A percentile compares a stretch with the other conserved stretches of the same genome.
These are phyloP conservation scores for Fraxinus ornus DNA, from an alignment of 305 asterid genomes.

Conservation along the genomic window DNA sequence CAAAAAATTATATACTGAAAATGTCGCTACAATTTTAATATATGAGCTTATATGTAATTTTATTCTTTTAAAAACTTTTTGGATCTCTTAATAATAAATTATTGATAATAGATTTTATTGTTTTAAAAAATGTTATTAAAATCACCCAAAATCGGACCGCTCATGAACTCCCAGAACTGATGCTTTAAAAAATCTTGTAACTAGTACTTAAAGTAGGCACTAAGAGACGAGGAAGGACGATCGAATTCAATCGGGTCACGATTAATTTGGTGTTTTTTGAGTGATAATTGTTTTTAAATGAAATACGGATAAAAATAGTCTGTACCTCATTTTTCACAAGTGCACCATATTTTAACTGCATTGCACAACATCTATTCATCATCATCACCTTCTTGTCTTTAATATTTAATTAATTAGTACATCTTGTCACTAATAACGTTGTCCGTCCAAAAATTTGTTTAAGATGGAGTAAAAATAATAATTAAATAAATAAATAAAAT, in stretches of 20 bases:
- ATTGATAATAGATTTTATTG: too few relatives aligned
- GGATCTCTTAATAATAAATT: too few relatives aligned
- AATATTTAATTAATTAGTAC: not conserved
- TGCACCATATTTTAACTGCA: not conserved
- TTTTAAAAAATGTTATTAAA: too few relatives aligned
- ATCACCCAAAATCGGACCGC: not conserved
- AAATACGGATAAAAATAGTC: too few relatives aligned
- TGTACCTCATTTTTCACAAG: not conserved
- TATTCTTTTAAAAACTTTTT: too few relatives aligned
- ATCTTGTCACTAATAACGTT: not conserved
- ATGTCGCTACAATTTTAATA: too few relatives aligned
- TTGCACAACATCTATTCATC: not conserved
- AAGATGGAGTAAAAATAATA: not conserved
- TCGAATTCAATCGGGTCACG: not conserved
- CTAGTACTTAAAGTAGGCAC: not conserved
- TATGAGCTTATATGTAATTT: not conserved
- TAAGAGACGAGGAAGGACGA: not conserved
- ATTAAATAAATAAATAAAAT: too few relatives aligned
- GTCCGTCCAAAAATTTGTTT: not conserved
- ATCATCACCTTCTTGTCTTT: not conserved
- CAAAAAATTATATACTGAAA: too few relatives aligned
- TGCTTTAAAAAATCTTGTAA: not conserved
- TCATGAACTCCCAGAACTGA: not conserved
- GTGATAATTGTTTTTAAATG: not conserved
- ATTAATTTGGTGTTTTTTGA: not conserved